phyloP scores from a whole-genome alignment of 2,329 filamentous ascomycete genomes.

The Microsporum canis region DNA sequence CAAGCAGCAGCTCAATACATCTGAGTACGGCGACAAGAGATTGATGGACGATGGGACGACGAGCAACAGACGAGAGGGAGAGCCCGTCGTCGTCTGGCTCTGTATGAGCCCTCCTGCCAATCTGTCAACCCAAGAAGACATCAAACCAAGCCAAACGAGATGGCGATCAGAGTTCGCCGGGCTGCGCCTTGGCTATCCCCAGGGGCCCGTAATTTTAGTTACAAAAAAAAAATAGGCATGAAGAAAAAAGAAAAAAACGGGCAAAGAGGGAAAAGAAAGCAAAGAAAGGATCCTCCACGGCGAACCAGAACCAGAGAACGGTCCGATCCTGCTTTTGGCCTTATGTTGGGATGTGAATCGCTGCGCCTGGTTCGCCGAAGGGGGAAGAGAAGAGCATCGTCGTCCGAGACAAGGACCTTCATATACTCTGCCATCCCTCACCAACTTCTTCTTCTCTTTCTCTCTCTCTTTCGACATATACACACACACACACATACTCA shows the following conservation, averaged over 20 bases:
- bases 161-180: slow-evolving; percentile 4
- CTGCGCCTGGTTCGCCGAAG: slow-evolving; percentile 1
- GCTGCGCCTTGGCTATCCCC: neutral
- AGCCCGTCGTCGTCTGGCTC: neutral
- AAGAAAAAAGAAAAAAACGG: neutral
- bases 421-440: neutral
- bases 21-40: neutral
- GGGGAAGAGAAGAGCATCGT: neutral
- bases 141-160: neutral
- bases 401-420: slow-evolving; percentile 1
- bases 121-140: neutral
- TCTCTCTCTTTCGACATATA: neutral
- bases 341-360: neutral
- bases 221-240: neutral
- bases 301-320: slow-evolving; percentile 2
- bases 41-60: neutral
- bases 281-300: neutral
- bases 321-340: neutral
- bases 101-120: neutral
- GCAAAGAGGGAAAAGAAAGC: neutral
- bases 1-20: neutral
- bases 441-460: neutral
- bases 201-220: slow-evolving; percentile 2
- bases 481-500: neutral
- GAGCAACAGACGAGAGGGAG: neutral